Conservation (phyloP, 2,329 filamentous ascomycete genomes). For the Xylariaceae sp. region DNA sequence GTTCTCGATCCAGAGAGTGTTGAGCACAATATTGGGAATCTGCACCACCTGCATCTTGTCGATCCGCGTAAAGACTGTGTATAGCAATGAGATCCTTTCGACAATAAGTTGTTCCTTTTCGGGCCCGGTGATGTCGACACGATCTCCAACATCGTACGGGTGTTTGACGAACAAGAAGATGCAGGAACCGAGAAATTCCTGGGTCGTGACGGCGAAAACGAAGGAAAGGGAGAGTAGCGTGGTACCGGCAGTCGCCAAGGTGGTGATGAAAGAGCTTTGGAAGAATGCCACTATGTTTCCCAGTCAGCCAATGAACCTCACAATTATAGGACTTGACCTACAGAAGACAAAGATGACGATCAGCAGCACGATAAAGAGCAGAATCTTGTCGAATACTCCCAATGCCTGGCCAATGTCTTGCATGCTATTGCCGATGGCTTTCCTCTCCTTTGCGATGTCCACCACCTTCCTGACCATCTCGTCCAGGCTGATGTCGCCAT, state of each 20-base stretch:
- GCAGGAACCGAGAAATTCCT: constrained; percentile 95
- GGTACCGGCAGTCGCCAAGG: constrained; percentile 83
- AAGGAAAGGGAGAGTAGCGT: constrained; percentile 94
- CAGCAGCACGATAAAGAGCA: constrained; percentile 75
- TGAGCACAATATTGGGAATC: constrained; percentile 87
- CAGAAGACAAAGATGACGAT: constrained; percentile 78
- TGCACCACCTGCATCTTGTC: constrained; percentile 74
- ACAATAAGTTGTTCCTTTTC: constrained; percentile 66
- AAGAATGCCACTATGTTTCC: constrained; percentile 70
- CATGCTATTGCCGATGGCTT: constrained; percentile 88
- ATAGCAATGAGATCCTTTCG: constrained; percentile 89
- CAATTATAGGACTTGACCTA: constrained; percentile 35
- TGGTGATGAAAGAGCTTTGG: constrained; percentile 77
- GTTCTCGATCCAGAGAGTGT: constrained; percentile 93
- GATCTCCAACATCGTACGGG: constrained; percentile 91
- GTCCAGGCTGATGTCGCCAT: constrained; percentile 90
- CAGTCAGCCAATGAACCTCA: constrained; percentile 6
- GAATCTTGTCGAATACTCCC: constrained; percentile 79
- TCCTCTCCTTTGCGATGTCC: constrained; percentile 78
- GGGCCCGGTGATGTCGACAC: constrained; percentile 68
- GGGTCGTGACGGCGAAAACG: constrained; percentile 84
- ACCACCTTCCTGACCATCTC: constrained; percentile 89
- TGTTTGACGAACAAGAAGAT: constrained; percentile 99
- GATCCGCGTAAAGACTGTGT: constrained; percentile 83
- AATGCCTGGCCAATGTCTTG: constrained; percentile 96